A percentile compares a stretch with the other conserved stretches of the same genome.
Conservation (phyloP, 1,139 yeast species). For the Diutina rugosa region DNA sequence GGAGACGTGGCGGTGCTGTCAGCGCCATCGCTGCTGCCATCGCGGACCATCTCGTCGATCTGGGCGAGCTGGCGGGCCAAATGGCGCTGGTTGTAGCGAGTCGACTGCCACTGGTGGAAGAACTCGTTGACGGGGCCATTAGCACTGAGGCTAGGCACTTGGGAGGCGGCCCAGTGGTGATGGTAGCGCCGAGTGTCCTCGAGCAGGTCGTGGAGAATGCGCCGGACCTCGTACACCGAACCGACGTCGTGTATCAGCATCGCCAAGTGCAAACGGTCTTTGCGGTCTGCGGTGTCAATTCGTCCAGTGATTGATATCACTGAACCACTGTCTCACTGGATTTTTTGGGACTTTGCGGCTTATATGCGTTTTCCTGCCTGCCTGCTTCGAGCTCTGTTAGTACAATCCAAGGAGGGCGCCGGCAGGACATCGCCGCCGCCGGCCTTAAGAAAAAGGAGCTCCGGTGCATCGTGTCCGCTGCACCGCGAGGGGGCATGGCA, state of each 20-base stretch:
- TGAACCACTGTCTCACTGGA: background rate
- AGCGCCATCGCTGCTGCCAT: background rate
- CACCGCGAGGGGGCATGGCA: too few species aligned
- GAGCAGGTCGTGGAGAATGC: background rate
- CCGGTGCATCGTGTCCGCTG: too few species aligned
- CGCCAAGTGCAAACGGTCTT: background rate
- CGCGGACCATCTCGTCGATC: background rate
- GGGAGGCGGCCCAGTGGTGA: too few species aligned
- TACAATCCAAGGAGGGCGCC: too few species aligned
- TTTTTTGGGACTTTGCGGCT: too few species aligned
- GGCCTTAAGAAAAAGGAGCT: too few species aligned
- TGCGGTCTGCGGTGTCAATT: too few species aligned
- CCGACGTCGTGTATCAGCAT: background rate
- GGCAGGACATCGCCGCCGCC: too few species aligned
- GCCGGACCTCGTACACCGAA: background rate
- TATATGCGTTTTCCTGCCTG: too few species aligned
- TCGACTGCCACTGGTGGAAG: background rate
- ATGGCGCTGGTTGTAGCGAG: background rate
- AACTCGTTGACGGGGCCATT: background rate
- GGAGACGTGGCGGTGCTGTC: too few species aligned
- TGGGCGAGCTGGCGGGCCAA: background rate
- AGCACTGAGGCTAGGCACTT: background rate
- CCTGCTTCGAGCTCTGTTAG: too few species aligned
- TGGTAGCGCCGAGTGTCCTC: background rate
- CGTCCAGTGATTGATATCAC: background rate